Evolutionary conservation across 371 early-diverging fungal species (phyloP).

Genomic region (Apophysomyces ossiformis): DNA sequence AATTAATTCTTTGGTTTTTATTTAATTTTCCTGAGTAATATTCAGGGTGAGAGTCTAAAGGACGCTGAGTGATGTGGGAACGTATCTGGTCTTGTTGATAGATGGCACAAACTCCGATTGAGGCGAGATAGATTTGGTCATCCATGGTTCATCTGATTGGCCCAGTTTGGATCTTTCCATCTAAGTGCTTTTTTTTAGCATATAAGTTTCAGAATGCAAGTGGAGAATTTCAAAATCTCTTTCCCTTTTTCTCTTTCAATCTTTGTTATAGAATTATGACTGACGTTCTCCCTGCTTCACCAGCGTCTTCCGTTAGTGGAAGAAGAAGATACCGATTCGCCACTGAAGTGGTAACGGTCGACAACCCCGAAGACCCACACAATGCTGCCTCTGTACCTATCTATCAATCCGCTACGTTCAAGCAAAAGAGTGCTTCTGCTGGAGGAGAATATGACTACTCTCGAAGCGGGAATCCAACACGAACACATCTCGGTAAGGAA

Average conservation of each 20-base stretch:
- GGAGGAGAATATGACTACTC: conserved; percentile 94
- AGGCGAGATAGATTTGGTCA: not conserved
- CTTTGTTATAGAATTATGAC: conserved; percentile 22
- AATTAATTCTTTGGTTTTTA: no score
- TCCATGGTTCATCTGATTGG: conserved; percentile 7
- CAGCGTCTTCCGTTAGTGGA: conserved; percentile 40
- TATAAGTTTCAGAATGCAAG: conserved; percentile 4
- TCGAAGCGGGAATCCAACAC: conserved; percentile 89
- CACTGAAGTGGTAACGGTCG: conserved; percentile 88
- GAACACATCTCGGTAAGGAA: conserved; percentile 77
- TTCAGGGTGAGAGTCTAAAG: no score
- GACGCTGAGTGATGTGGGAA: no score
- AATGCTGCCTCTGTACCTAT: conserved; percentile 92
- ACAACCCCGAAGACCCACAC: conserved; percentile 85
- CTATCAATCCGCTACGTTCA: conserved; percentile 97
- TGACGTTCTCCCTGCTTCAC: conserved; percentile 35
- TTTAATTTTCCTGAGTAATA: no score
- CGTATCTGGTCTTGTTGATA: no score
- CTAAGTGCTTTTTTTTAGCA: not conserved
- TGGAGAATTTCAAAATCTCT: not conserved
- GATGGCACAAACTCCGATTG: no score
- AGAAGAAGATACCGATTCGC: conserved; percentile 76
- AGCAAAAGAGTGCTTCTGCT: conserved; percentile 78
- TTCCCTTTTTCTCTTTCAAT: conserved; percentile 14
- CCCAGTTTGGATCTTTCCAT: conserved; percentile 1